phyloP scores from a whole-genome alignment of 257 asterid genomes.

The Linderniella brevidens region DNA sequence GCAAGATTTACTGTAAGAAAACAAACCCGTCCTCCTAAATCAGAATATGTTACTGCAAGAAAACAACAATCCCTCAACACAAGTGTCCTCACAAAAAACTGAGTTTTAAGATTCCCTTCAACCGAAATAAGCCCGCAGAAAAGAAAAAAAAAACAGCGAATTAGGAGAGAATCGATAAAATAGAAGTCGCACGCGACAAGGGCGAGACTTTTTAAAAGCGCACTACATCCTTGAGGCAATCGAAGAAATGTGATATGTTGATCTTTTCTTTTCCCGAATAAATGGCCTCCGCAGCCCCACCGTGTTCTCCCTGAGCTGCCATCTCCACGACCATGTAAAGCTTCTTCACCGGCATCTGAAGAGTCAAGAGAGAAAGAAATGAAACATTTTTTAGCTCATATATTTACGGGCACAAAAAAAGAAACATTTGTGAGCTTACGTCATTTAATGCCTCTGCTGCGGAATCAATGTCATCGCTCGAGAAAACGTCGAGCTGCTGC shows the following conservation, averaged over 20 bases:
- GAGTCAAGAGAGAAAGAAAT: slow-evolving; percentile 4
- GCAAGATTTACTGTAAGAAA: too few relatives aligned
- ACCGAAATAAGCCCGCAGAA: too few relatives aligned
- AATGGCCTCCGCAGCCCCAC: slow-evolving; percentile 76
- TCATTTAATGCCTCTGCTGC: slow-evolving; percentile 86
- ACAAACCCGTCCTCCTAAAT: too few relatives aligned
- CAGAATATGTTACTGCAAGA: too few relatives aligned
- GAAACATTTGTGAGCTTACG: slow-evolving; percentile 33
- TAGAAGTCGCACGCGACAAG: too few relatives aligned
- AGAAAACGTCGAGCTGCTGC: slow-evolving; percentile 59
- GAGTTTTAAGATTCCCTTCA: too few relatives aligned
- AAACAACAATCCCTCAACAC: too few relatives aligned
- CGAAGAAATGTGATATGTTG: slow-evolving; percentile 53
- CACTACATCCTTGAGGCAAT: slow-evolving; percentile 62
- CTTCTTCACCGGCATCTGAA: slow-evolving; percentile 83
- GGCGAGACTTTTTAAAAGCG: slow-evolving; percentile 18
- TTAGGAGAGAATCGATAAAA: too few relatives aligned
- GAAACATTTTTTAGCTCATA: too few relatives aligned
- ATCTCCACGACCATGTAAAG: slow-evolving; percentile 83
- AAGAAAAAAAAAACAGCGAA: too few relatives aligned
- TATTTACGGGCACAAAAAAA: background rate
- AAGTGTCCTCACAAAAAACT: too few relatives aligned
- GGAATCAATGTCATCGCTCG: slow-evolving; percentile 54
- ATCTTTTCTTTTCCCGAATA: slow-evolving; percentile 73
- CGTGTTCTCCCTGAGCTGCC: slow-evolving; percentile 93